A percentile compares a stretch with the other conserved stretches of the same genome.
These are phyloP conservation scores for Neophaeococcomyces aloes DNA, from an alignment of 2,329 filamentous ascomycete genomes.

Conservation along the genomic window DNA sequence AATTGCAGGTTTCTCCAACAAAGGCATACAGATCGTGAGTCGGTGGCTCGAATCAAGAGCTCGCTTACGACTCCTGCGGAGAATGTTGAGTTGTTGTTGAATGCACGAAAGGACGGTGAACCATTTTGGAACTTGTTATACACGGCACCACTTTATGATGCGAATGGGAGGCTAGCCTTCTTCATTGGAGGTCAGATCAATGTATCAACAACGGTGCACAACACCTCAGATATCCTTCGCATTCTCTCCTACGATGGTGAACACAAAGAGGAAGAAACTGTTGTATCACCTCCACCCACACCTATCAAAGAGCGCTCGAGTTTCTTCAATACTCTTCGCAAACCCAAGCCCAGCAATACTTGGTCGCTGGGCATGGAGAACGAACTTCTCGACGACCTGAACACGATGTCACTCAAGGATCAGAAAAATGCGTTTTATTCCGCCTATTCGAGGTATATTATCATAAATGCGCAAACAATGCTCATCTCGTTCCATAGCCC, in stretches of 20 bases:
- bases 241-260: slow-evolving; percentile 33
- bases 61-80: slow-evolving; percentile 36
- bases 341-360: slow-evolving; percentile 18
- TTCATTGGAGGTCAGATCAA: slow-evolving; percentile 50
- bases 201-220: slow-evolving; percentile 44
- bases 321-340: slow-evolving; percentile 15
- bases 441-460: slow-evolving; percentile 33
- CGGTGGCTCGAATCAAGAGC: slow-evolving; percentile 34
- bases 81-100: slow-evolving; percentile 42
- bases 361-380: slow-evolving; percentile 33
- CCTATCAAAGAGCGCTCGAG: not conserved
- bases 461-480: slow-evolving; percentile 30
- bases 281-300: slow-evolving; percentile 3
- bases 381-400: slow-evolving; percentile 28
- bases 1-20: slow-evolving; percentile 45
- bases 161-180: slow-evolving; percentile 39
- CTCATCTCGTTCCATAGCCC: slow-evolving; percentile 39
- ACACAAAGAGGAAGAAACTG: slow-evolving; percentile 25
- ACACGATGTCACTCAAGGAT: slow-evolving; percentile 27
- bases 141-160: slow-evolving; percentile 41
- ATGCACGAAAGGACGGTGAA: slow-evolving; percentile 41
- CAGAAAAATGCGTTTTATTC: slow-evolving; percentile 36
- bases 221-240: slow-evolving; percentile 41
- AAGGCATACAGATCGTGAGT: slow-evolving; percentile 34
- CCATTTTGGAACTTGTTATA: slow-evolving; percentile 51